Percentiles rank a stretch among this genome's conserved stretches.
Evolutionary conservation across 352 stramenopile species (phyloP).

Genomic region (Thraustochytrium sp.): DNA sequence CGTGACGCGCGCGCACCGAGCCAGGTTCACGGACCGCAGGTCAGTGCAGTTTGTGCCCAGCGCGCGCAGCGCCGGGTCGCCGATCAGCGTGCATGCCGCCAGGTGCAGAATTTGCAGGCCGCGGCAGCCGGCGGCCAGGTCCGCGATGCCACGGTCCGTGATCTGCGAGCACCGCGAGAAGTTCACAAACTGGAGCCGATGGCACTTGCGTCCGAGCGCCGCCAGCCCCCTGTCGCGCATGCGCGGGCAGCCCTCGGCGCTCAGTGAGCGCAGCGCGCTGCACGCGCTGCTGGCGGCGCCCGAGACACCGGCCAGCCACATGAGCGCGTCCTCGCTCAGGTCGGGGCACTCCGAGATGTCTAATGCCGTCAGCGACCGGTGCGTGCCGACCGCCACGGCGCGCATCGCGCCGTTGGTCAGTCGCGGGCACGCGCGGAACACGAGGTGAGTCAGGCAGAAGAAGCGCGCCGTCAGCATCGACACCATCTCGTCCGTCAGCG

Average conservation of each 20-base stretch:
- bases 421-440: constrained; percentile 5
- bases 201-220: background rate
- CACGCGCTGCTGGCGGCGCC: constrained; percentile 12
- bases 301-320: constrained; percentile 38
- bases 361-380: constrained; percentile 30
- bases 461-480: constrained; percentile 30
- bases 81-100: constrained; percentile 17
- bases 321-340: constrained; percentile 25
- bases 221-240: constrained; percentile 41
- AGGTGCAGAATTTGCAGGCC: constrained; percentile 29
- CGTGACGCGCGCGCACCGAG: background rate
- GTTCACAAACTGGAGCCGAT: constrained; percentile 21
- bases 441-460: constrained; percentile 19
- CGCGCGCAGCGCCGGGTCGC: background rate
- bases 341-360: constrained; percentile 39
- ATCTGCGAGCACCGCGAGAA: constrained; percentile 2
- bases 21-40: constrained; percentile 9
- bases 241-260: background rate
- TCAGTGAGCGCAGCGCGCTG: constrained; percentile 8
- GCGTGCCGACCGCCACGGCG: background rate
- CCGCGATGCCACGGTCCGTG: constrained; percentile 26
- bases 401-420: constrained; percentile 20
- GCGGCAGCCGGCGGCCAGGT: background rate
- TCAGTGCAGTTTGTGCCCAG: background rate
- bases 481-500: constrained; percentile 32